Base-by-base conservation (phyloP, 163 green algal genomes). In the Chlorella variabilis region DNA sequence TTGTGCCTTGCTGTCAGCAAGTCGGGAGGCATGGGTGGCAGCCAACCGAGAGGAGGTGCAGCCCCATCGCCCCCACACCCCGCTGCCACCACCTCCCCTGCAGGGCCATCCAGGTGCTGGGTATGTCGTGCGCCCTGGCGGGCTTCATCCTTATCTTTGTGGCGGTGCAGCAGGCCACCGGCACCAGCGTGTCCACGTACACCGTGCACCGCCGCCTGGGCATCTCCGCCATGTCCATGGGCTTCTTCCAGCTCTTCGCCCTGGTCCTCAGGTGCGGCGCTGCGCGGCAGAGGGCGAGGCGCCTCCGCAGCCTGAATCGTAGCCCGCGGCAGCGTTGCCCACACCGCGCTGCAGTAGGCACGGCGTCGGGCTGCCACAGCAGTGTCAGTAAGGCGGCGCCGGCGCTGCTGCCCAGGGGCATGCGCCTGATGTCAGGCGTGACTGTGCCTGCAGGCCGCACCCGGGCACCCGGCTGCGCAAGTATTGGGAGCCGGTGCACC, bases 101-200 rank as follows among this genome's bases (percentile, higher is more conserved):
- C 70, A 77, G 70, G 20, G 71, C 54, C 6, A 20, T 88, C 11
- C 49, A 87, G 38, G 36, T 81, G 27, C 36, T 87, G 38, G 88
- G 75, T 20, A 54, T 90, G 21, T 21, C 62, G 11, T 59, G 74
- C 21, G 82, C 81, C 7, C 33, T 90, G 7, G 34, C 63, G 6
- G 88, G 69, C 34, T 84, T 91, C 51, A 70, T 86, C 36, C 36
- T 90, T 29, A 90, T 86, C 23, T 78, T 90, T 27, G 21, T 41
- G 49, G 58, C 49, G 2, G 73, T 80, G 33, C 5, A 70, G 73
- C 27, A 80, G 3, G 73, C 73, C 54, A 80, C 73, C 2, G 73
- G 73, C 36, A 80, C 15, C 56, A 80, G 54, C 54, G 73, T 80
- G 73, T 79, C 75, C 6, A 41, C 15, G 11, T 80, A 62, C 36